Base-by-base conservation (phyloP, 1,139 yeast genomes). In the Blastobotrys indianensis region DNA sequence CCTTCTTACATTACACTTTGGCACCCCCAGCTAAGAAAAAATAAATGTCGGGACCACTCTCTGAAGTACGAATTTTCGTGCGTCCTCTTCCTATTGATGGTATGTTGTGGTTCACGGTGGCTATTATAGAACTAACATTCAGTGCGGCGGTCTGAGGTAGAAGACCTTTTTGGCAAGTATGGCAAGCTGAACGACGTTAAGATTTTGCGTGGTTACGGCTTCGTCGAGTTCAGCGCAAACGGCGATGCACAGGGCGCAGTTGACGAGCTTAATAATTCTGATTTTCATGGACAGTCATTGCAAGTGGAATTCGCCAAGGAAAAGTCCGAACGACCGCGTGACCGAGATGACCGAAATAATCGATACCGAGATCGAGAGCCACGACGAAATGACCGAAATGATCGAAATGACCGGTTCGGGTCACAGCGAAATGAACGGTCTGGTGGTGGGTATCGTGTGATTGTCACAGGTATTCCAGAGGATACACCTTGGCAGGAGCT, bases 131-230 rank as follows among this genome's bases (percentile, higher is more conserved):
- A 25, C 44, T 35, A 36, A 30, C 33, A 37, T 9, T 16, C 39
- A 52, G 68, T 77, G 15, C 75, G 78, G 1, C 95, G 85, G 57
- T 65, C 79, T 13, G 90, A 86, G 37, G 62, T 92, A 12, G 80
- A 81, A 32, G 75, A 75, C 51, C 73, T 71, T 42, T 85, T 90
- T 57, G 66, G 74, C 35, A 70, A 71, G 52, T 86, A 69, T 65
- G 97, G 97, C 0, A 73, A 75, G 13, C 76, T 90, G 29, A 86
- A 80, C 47, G 76, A 69, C 9, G 70, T 82, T 2, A 69, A 86
- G 42, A 72, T 88, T 10, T 82, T 88, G 7, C 69, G 86, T 54
- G 85, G 97, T 0, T 92, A 90, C 61, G 97, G 85, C 0, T 90
- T 90, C 61, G 70, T 88, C 2, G 82, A 83, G 5, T 88, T 77